These are phyloP conservation scores for Wickerhamomyces canadensis DNA, from an alignment of 805 yeast species.

Conservation along the genomic window DNA sequence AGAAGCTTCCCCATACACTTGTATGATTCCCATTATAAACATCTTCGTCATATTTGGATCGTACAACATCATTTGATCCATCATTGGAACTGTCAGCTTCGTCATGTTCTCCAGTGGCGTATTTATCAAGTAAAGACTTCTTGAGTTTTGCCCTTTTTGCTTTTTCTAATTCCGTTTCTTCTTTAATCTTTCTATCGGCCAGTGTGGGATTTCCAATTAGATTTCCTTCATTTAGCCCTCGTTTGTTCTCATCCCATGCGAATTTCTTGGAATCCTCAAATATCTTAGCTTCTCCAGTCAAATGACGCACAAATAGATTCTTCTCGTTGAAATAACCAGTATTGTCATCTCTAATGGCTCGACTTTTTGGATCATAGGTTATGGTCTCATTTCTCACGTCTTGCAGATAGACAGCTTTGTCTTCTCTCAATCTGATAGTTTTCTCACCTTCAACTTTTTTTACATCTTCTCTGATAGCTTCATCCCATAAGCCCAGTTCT, in stretches of 20 bases:
- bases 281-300: constrained; percentile 53
- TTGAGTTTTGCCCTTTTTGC: constrained; percentile 26
- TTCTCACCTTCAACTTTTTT: constrained; percentile 34
- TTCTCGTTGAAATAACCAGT: constrained; percentile 32
- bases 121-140: constrained; percentile 30
- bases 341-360: constrained; percentile 30
- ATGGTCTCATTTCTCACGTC: constrained; percentile 39
- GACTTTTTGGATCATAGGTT: constrained; percentile 50
- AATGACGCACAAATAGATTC: constrained; percentile 45
- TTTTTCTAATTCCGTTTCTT: constrained; percentile 26
- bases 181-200: constrained; percentile 31
- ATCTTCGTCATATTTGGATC: constrained; percentile 32
- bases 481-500: constrained; percentile 32
- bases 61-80: constrained; percentile 11
- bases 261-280: constrained; percentile 42
- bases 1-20: constrained; percentile 40
- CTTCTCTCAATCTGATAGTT: constrained; percentile 62
- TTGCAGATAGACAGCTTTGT: constrained; percentile 65
- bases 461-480: constrained; percentile 3
- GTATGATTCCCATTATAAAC: constrained; percentile 33
- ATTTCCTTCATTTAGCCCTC: constrained; percentile 24
- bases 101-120: constrained; percentile 26
- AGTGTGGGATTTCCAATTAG: constrained; percentile 43
- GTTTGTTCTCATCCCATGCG: constrained; percentile 40
- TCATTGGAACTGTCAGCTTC: constrained; percentile 4